Evolutionary conservation across 2,329 filamentous ascomycete species (phyloP).

Genomic region (Arthrobotrys musiformis): DNA sequence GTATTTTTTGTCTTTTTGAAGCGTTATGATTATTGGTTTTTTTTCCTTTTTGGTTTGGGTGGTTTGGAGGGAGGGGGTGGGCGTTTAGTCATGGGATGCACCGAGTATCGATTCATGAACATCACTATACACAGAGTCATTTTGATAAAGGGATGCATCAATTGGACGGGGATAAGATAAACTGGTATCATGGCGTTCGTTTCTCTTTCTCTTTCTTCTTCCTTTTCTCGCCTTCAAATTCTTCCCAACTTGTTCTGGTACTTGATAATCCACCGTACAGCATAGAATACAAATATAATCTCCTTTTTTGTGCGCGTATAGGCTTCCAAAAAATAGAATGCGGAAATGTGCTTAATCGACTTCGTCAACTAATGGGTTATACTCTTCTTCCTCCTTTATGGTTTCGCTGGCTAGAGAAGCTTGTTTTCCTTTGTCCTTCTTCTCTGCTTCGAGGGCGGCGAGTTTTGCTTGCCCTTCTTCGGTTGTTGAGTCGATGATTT

Average conservation of each 20-base stretch:
- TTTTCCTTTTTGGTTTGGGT: not conserved
- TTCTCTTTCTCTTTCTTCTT: not conserved
- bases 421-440: conserved; percentile 71
- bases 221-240: too few species aligned
- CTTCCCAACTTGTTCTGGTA: not conserved
- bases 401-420: conserved; percentile 20
- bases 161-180: not conserved
- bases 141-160: not conserved
- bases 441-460: conserved; percentile 76
- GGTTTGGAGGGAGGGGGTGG: not conserved
- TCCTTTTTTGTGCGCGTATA: not conserved
- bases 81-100: conserved; percentile 21
- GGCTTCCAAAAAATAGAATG: not conserved
- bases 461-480: conserved; percentile 82
- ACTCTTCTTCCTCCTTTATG: conserved; percentile 37
- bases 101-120: not conserved
- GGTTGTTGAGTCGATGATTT: conserved; percentile 94
- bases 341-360: conserved; percentile 22
- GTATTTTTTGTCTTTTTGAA: conserved; percentile 3
- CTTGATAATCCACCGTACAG: not conserved
- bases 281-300: not conserved
- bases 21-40: not conserved
- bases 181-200: not conserved
- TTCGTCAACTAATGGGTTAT: conserved; percentile 32
- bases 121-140: not conserved